These are phyloP conservation scores for Smittium mucronatum DNA, from an alignment of 371 early-diverging fungal genomes.

Conservation along the genomic window DNA sequence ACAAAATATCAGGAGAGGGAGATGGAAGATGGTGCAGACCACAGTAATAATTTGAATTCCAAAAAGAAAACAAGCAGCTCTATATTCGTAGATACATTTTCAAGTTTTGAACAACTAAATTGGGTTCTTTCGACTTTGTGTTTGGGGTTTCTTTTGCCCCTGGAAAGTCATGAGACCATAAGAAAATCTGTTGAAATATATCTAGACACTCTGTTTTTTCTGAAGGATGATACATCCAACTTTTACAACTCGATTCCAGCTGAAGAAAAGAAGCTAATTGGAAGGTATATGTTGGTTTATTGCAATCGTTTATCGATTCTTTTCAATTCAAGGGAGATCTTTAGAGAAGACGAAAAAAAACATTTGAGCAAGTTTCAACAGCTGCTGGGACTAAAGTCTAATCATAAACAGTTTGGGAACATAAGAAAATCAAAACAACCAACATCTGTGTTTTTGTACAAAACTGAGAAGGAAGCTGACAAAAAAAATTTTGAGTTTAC, in stretches of 20 bases:
- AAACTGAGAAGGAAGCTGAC: neutral
- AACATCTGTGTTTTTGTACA: too few relatives aligned
- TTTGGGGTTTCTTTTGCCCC: constrained; percentile 7
- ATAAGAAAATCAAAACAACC: constrained; percentile 1
- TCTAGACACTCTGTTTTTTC: neutral
- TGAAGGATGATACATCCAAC: neutral
- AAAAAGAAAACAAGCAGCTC: neutral
- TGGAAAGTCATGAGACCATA: constrained; percentile 5
- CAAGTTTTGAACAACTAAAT: constrained; percentile 7
- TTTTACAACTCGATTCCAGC: neutral
- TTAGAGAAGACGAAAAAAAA: neutral
- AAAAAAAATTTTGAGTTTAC: neutral
- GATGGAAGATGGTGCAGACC: neutral
- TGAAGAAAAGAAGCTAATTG: neutral
- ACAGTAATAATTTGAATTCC: neutral
- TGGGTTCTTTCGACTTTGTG: constrained; percentile 3
- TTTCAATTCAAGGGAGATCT: constrained; percentile 2
- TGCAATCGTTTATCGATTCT: neutral
- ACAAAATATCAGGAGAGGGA: neutral
- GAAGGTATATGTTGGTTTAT: constrained; percentile 1
- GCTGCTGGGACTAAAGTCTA: neutral
- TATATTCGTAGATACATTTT: constrained; percentile 3
- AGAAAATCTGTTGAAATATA: constrained; percentile 5
- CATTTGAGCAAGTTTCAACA: neutral
- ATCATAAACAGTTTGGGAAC: neutral